phyloP scores from a whole-genome alignment of 2,329 filamentous ascomycete species.

The Geosmithia putterillii region DNA sequence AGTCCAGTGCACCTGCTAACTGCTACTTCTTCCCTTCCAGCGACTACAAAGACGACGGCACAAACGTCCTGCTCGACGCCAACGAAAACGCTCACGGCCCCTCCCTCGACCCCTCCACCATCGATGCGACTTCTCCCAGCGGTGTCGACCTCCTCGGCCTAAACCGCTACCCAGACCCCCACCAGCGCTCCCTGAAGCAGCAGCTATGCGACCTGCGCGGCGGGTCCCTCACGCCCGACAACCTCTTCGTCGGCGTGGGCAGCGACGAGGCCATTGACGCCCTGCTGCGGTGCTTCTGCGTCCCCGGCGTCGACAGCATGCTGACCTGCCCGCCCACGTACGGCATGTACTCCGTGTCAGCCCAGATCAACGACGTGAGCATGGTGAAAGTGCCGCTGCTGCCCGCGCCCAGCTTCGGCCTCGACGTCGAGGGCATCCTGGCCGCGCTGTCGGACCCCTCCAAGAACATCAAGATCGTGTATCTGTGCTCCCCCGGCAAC shows the following conservation, averaged over 20 bases:
- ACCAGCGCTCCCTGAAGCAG: constrained; percentile 80
- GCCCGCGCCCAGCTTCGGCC: constrained; percentile 56
- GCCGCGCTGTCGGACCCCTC: constrained; percentile 33
- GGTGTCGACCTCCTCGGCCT: constrained; percentile 53
- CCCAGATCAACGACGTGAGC: constrained; percentile 82
- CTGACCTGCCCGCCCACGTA: constrained; percentile 94
- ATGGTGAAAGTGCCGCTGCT: constrained; percentile 80
- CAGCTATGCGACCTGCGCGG: constrained; percentile 80
- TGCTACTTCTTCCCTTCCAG: constrained; percentile 35
- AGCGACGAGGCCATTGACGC: constrained; percentile 96
- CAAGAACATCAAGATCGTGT: constrained; percentile 69
- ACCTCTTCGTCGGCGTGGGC: constrained; percentile 90
- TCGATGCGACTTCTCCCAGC: constrained; percentile 21
- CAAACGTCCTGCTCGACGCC: constrained; percentile 89
- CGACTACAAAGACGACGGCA: constrained; percentile 98
- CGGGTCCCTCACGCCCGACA: constrained; percentile 60
- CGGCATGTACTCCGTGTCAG: constrained; percentile 94
- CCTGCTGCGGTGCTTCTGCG: constrained; percentile 84
- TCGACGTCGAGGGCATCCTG: constrained; percentile 60
- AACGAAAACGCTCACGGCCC: constrained; percentile 97
- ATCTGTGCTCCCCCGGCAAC: constrained; percentile 91
- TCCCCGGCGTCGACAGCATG: constrained; percentile 77
- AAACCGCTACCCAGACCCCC: constrained; percentile 92
- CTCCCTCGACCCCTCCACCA: constrained; percentile 40
- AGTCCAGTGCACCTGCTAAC: constrained; percentile 3